Conservation (phyloP, 164 flowering plant species). For the Liquidambar formosana region DNA sequence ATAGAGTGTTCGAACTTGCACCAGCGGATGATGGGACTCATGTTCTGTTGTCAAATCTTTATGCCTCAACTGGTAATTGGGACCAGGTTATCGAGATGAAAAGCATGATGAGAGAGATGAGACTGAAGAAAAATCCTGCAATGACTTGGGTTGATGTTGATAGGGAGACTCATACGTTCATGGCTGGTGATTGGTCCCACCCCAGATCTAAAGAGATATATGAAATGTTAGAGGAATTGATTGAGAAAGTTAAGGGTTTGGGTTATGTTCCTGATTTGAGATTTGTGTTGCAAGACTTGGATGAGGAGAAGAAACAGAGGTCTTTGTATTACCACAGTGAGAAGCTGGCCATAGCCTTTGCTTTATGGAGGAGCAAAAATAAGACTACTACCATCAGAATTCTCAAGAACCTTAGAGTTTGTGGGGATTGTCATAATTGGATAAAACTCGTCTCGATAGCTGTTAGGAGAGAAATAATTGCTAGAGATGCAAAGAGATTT, state of each 20-base stretch:
- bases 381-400: slow-evolving; percentile 35
- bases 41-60: slow-evolving; percentile 43
- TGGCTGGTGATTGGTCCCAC: slow-evolving; percentile 47
- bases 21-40: slow-evolving; percentile 40
- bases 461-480: slow-evolving; percentile 45
- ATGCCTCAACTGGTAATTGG: slow-evolving; percentile 52
- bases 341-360: slow-evolving; percentile 55
- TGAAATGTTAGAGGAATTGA: slow-evolving; percentile 30
- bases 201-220: slow-evolving; percentile 33
- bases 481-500: slow-evolving; percentile 56
- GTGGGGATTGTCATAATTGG: slow-evolving; percentile 59
- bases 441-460: slow-evolving; percentile 41
- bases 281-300: slow-evolving; percentile 47
- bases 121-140: slow-evolving; percentile 47
- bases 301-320: slow-evolving; percentile 40
- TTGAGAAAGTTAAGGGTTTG: slow-evolving; percentile 26
- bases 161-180: slow-evolving; percentile 37
- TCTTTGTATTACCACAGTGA: slow-evolving; percentile 53
- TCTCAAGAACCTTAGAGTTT: slow-evolving; percentile 57
- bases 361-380: slow-evolving; percentile 25
- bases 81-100: slow-evolving; percentile 38
- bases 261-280: slow-evolving; percentile 57
- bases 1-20: slow-evolving; percentile 31
- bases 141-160: slow-evolving; percentile 52
- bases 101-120: slow-evolving; percentile 37